phyloP scores from a whole-genome alignment of 2,329 filamentous ascomycete species.

The Epichloe elymi region DNA sequence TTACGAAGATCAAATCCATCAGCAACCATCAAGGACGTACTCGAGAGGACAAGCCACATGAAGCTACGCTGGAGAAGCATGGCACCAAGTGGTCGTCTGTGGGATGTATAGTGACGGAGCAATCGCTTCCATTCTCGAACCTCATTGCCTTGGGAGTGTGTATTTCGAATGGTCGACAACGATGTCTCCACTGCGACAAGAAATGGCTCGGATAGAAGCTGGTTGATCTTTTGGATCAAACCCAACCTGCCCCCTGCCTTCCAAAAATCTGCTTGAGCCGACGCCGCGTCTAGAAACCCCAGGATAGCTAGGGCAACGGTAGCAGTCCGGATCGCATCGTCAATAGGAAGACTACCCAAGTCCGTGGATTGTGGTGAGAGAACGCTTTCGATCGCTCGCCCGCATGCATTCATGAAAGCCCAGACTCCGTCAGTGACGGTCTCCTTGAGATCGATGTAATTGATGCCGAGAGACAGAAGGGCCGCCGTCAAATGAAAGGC shows the following conservation, averaged over 20 bases:
- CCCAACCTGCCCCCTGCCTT: constrained; percentile 56
- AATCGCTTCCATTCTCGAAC: constrained; percentile 82
- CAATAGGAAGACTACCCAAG: constrained; percentile 44
- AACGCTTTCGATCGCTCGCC: constrained; percentile 43
- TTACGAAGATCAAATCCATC: constrained; percentile 46
- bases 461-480: constrained; percentile 65
- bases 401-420: constrained; percentile 60
- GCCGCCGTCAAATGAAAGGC: constrained; percentile 68
- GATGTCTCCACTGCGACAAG: constrained; percentile 78
- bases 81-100: constrained; percentile 71
- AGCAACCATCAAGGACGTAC: constrained; percentile 59
- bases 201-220: constrained; percentile 71
- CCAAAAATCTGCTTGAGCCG: constrained; percentile 73
- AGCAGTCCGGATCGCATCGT: constrained; percentile 55
- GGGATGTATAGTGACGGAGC: constrained; percentile 66
- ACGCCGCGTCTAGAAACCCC: constrained; percentile 76
- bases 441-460: constrained; percentile 55
- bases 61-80: constrained; percentile 86
- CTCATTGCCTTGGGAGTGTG: constrained; percentile 48
- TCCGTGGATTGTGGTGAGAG: constrained; percentile 40
- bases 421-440: constrained; percentile 53
- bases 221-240: constrained; percentile 57
- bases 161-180: constrained; percentile 79
- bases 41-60: constrained; percentile 69
- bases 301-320: constrained; percentile 75